Percentiles rank a stretch among this genome's conserved stretches.
These are phyloP conservation scores for Aurantiochytrium sp. DNA, from an alignment of 108 stramenopile genomes.

Conservation along the genomic window DNA sequence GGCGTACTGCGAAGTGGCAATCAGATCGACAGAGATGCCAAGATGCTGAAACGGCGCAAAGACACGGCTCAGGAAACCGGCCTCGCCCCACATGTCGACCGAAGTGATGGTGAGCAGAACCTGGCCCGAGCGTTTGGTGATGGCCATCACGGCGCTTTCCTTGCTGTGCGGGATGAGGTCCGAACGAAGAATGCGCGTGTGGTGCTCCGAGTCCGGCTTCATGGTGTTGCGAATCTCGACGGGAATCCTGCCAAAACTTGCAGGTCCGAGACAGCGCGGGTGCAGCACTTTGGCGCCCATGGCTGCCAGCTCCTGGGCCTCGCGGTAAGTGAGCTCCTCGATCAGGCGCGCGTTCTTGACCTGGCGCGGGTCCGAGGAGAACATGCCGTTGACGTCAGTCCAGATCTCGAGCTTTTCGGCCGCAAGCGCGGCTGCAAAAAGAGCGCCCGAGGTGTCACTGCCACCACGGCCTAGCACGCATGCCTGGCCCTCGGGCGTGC, in stretches of 20 bases:
- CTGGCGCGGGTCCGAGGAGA: slow-evolving; percentile 82
- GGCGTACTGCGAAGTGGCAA: slow-evolving; percentile 93
- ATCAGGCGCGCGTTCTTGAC: slow-evolving; percentile 77
- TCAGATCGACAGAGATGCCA: slow-evolving; percentile 94
- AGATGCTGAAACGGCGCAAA: slow-evolving; percentile 84
- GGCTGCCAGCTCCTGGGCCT: slow-evolving; percentile 93
- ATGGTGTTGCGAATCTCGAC: slow-evolving; percentile 23
- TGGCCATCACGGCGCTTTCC: slow-evolving; percentile 70
- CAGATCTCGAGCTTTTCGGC: slow-evolving; percentile 50
- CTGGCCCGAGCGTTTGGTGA: slow-evolving; percentile 80
- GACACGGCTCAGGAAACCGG: slow-evolving; percentile 81
- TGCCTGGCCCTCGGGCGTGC: slow-evolving; percentile 10
- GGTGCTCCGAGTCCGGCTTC: background rate
- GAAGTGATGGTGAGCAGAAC: slow-evolving; percentile 79
- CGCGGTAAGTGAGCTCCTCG: slow-evolving; percentile 72
- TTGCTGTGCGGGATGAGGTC: background rate
- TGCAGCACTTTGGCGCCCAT: slow-evolving; percentile 95
- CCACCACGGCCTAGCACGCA: slow-evolving; percentile 21
- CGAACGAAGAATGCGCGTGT: background rate
- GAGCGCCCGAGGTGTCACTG: background rate
- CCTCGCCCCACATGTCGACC: slow-evolving; percentile 83
- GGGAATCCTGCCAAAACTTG: background rate
- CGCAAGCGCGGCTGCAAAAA: background rate
- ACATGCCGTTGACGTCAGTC: slow-evolving; percentile 98
- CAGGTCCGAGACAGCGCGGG: slow-evolving; percentile 38